Percentiles rank a stretch among this genome's conserved stretches.
Conservation (phyloP, 306 rosid species). For the Quillaja saponaria region DNA sequence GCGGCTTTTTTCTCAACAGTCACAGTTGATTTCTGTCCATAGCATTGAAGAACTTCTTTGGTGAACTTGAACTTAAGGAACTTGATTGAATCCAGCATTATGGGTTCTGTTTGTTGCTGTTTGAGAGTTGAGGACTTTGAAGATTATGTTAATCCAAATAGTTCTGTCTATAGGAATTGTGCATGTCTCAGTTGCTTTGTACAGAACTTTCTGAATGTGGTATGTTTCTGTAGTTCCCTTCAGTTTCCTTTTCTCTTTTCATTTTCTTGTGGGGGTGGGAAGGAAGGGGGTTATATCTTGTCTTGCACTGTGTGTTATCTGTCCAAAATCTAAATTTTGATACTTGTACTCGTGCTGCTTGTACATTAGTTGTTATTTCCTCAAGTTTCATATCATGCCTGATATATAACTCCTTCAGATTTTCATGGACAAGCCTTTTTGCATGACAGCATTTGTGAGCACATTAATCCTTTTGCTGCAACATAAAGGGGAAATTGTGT, state of each 20-base stretch:
- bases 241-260: slow-evolving; percentile 5
- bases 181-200: slow-evolving; percentile 73
- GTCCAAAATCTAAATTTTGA: slow-evolving; percentile 13
- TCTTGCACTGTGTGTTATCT: not conserved
- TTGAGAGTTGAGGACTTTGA: slow-evolving; percentile 63
- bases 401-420: not conserved
- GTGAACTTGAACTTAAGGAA: slow-evolving; percentile 35
- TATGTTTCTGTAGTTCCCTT: slow-evolving; percentile 35
- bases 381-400: slow-evolving; percentile 7
- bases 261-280: not conserved
- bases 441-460: slow-evolving; percentile 17
- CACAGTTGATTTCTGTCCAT: slow-evolving; percentile 28
- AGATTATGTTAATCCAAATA: slow-evolving; percentile 84
- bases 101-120: slow-evolving; percentile 98
- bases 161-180: slow-evolving; percentile 73
- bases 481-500: not conserved
- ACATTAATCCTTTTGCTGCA: slow-evolving; percentile 18
- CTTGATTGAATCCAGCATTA: slow-evolving; percentile 53
- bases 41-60: slow-evolving; percentile 38
- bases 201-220: slow-evolving; percentile 68
- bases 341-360: not conserved
- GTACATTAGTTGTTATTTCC: slow-evolving; percentile 7
- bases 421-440: slow-evolving; percentile 16
- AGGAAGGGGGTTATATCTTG: not conserved
- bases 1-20: slow-evolving; percentile 31